These are phyloP conservation scores for Apophysomyces ossiformis DNA, from an alignment of 371 early-diverging fungal genomes.

Conservation along the genomic window DNA sequence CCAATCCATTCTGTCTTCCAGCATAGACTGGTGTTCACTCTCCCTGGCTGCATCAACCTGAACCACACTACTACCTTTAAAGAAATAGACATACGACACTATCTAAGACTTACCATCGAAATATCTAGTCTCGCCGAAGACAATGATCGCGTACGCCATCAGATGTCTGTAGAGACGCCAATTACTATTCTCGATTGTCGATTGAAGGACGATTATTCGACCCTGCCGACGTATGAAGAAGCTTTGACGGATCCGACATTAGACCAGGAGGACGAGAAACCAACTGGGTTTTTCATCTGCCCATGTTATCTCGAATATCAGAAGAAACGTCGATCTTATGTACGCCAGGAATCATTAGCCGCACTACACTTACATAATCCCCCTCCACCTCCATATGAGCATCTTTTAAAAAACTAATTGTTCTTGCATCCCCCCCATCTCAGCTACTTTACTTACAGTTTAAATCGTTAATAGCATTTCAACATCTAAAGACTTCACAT, in stretches of 20 bases:
- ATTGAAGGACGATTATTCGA: slow-evolving; percentile 37
- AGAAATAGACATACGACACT: slow-evolving; percentile 34
- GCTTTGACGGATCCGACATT: background rate
- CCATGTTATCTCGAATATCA: slow-evolving; percentile 48
- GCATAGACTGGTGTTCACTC: slow-evolving; percentile 28
- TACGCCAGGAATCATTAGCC: slow-evolving; percentile 32
- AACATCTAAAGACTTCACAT: background rate
- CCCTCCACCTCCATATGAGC: background rate
- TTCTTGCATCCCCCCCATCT: background rate
- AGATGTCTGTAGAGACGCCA: slow-evolving; percentile 32
- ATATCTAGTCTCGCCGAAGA: slow-evolving; percentile 8
- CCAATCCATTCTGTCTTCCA: slow-evolving; percentile 29
- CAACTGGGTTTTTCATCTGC: slow-evolving; percentile 42
- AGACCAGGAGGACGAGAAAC: slow-evolving; percentile 7
- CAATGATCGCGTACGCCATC: slow-evolving; percentile 4
- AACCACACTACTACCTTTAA: slow-evolving; percentile 37
- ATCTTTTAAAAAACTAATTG: slow-evolving; percentile 2
- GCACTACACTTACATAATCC: slow-evolving; percentile 16
- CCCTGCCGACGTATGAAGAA: slow-evolving; percentile 27
- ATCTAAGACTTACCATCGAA: slow-evolving; percentile 32
- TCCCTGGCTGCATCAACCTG: slow-evolving; percentile 35
- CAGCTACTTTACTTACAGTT: background rate
- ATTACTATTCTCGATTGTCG: slow-evolving; percentile 43
- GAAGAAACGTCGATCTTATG: slow-evolving; percentile 33
- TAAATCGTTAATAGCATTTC: background rate